Conservation (phyloP, 2,329 filamentous ascomycete species). For the Sporothrix mexicana region DNA sequence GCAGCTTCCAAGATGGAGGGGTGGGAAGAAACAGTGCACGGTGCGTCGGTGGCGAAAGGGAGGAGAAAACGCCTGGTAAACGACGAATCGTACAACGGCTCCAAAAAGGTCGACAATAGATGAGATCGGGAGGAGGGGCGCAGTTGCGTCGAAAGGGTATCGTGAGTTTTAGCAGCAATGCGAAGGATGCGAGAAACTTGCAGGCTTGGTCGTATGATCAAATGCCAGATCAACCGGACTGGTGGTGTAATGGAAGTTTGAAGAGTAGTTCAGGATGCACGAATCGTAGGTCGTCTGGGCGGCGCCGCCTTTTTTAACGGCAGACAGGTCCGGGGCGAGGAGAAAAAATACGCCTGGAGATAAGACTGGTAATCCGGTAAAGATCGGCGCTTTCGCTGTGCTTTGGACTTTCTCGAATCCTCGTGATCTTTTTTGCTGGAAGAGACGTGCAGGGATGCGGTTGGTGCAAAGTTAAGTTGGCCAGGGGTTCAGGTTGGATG, state of each 20-base stretch:
- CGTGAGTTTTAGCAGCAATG: background rate
- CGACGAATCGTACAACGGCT: constrained; percentile 13
- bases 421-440: constrained; percentile 23
- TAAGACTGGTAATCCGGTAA: constrained; percentile 27
- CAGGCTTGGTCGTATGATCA: constrained; percentile 30
- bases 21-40: background rate
- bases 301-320: constrained; percentile 4
- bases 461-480: background rate
- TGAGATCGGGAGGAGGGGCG: constrained; percentile 11
- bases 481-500: background rate
- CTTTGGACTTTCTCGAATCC: background rate
- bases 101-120: constrained; percentile 1
- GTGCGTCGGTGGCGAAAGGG: constrained; percentile 8
- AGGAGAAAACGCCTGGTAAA: background rate
- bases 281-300: constrained; percentile 14
- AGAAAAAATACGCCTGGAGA: background rate
- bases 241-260: background rate
- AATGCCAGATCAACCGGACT: constrained; percentile 26
- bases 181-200: constrained; percentile 4
- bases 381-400: constrained; percentile 20
- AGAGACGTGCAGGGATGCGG: constrained; percentile 1
- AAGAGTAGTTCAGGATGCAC: background rate
- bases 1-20: background rate
- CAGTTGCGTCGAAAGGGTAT: background rate
- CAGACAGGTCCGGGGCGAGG: constrained; percentile 1